Evolutionary conservation across 2,329 filamentous ascomycete species (phyloP).

Genomic region (Arthroderma uncinatum): DNA sequence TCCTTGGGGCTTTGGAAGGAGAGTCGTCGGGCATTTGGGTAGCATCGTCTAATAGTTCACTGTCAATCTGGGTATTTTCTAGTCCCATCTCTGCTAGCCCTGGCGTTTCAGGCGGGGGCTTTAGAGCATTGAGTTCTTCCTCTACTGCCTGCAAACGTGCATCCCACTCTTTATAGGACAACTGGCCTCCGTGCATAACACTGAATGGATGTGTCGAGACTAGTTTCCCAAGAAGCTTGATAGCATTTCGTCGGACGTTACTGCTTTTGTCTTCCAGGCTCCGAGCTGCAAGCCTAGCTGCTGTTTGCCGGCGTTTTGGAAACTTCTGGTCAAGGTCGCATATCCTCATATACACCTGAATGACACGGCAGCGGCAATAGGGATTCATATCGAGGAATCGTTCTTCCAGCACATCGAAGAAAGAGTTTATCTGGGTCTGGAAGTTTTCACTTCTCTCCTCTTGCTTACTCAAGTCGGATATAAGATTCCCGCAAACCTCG

Average conservation of each 20-base stretch:
- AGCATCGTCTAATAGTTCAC: constrained; percentile 71
- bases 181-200: constrained; percentile 76
- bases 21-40: constrained; percentile 62
- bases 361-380: constrained; percentile 80
- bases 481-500: constrained; percentile 93
- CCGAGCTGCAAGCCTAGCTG: constrained; percentile 72
- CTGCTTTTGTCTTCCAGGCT: constrained; percentile 97
- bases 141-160: constrained; percentile 72
- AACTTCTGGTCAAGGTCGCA: constrained; percentile 96
- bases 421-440: constrained; percentile 90
- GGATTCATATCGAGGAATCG: constrained; percentile 94
- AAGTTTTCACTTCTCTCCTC: constrained; percentile 86
- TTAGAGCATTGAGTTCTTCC: constrained; percentile 65
- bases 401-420: constrained; percentile 93
- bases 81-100: constrained; percentile 57
- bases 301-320: constrained; percentile 78
- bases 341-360: constrained; percentile 85
- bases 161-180: constrained; percentile 78
- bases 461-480: constrained; percentile 78
- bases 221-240: constrained; percentile 77
- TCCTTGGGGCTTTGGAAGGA: constrained; percentile 52
- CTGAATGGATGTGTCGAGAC: constrained; percentile 93
- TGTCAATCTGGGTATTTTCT: constrained; percentile 60
- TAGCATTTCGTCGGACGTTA: constrained; percentile 87
- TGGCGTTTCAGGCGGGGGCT: constrained; percentile 62